phyloP scores from a whole-genome alignment of 1,139 yeast genomes.

The Diutina siamensis region DNA sequence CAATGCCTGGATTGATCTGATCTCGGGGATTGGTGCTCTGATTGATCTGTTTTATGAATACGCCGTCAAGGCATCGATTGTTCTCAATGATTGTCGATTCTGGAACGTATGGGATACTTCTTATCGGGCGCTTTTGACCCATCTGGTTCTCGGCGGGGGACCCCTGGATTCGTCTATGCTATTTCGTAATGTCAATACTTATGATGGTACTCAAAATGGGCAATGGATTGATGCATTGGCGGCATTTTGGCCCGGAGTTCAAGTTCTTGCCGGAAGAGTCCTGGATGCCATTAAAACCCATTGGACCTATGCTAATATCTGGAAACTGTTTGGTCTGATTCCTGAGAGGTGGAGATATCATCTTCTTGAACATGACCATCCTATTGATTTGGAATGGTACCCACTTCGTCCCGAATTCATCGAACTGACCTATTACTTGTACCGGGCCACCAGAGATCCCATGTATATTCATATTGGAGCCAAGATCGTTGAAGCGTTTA shows the following conservation, averaged over 20 bases:
- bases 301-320: conserved; percentile 56
- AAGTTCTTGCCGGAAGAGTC: conserved; percentile 68
- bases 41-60: conserved; percentile 91
- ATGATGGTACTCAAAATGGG: conserved; percentile 28
- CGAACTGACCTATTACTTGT: conserved; percentile 78
- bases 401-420: conserved; percentile 86
- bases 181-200: conserved; percentile 48
- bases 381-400: conserved; percentile 71
- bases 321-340: conserved; percentile 70
- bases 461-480: conserved; percentile 69
- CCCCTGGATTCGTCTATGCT: conserved; percentile 36
- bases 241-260: conserved; percentile 83
- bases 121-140: conserved; percentile 44
- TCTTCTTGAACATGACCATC: conserved; percentile 7
- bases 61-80: conserved; percentile 62
- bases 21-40: conserved; percentile 84
- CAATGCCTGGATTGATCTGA: conserved; percentile 44
- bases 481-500: conserved; percentile 43
- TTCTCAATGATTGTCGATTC: conserved; percentile 58
- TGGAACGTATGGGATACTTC: conserved; percentile 49
- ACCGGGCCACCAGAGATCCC: conserved; percentile 80
- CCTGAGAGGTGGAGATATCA: conserved; percentile 73
- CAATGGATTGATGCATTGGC: conserved; percentile 77
- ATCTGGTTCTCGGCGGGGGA: conserved; percentile 21
- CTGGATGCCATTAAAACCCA: conserved; percentile 55